Base-by-base conservation (phyloP, 495 filamentous ascomycete genomes). In the Haplographium delicatum region DNA sequence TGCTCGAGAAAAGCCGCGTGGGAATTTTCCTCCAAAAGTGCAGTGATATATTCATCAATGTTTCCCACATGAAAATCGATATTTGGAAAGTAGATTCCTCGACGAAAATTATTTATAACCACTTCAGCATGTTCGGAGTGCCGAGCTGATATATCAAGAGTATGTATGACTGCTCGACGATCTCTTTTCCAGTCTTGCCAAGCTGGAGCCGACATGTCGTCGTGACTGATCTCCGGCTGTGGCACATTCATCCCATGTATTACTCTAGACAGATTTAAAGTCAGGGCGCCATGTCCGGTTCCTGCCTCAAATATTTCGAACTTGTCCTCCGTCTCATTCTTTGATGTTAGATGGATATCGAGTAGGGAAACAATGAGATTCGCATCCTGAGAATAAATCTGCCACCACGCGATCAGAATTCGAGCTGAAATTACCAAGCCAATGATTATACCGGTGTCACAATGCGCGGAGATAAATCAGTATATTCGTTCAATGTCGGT, bases 231-330 rank as follows among this genome's bases (percentile, higher is more conserved):
- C 13, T 53, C 48, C 2, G 57, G 53, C 10, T 68, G 46, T 10
- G 53, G 40, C 47, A 75, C 63, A 64, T 90, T 90, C 7, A 81
- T 84, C 13, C 80, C 86, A 62, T 89, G 84, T 19, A 90, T 78
- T 25, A 84, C 84, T n/a, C 83, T 76, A 18, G 83, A 79, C 11
- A 91, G 73, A 53, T 86, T 74, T 6, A 91, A 68, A 2, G 86
- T 91, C 40, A 91, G 65, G 10, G 82, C 81, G 41, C 86, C 87
- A 69, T 89, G 83, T 3, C 87, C 87, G 1, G 87, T 91, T 5
- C 88, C 87, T 30, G 85, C 86, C 65, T 91, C 87, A 27, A 91
- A 79, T 30, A 91, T 84, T 58, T 90, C 84, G 0, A 88, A 51
- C 23, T 25, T 51, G 3, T 61, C 48, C 5, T 23, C 34, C 7